These are phyloP conservation scores for Papiliotrema laurentii DNA, from an alignment of 1,284 basidiomycete genomes.

Conservation along the genomic window DNA sequence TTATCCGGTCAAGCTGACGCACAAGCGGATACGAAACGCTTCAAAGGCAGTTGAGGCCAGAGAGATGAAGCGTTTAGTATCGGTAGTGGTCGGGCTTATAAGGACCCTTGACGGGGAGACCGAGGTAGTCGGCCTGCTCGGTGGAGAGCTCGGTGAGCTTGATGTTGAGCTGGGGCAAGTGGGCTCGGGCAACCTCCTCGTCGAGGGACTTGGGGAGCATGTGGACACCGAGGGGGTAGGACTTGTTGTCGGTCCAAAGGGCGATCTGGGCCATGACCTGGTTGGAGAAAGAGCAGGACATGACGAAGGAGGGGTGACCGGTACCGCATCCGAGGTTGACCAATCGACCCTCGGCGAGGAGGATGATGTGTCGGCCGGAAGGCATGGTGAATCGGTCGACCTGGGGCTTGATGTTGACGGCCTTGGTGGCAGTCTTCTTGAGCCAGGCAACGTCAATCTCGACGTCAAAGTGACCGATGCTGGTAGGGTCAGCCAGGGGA, in stretches of 20 bases:
- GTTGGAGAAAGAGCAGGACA: conserved; percentile 99
- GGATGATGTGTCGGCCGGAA: conserved; percentile 87
- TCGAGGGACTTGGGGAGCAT: conserved; percentile 97
- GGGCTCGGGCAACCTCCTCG: conserved; percentile 96
- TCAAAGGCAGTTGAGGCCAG: conserved; percentile 23
- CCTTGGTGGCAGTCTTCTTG: conserved; percentile 83
- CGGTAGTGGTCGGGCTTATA: conserved; percentile 84
- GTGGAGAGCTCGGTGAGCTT: conserved; percentile 80
- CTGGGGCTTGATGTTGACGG: conserved; percentile 96
- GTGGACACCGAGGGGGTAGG: conserved; percentile 89
- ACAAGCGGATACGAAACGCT: neutral
- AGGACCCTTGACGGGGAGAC: conserved; percentile 81
- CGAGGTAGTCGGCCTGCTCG: conserved; percentile 86
- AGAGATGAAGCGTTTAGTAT: conserved; percentile 25
- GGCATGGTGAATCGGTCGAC: conserved; percentile 96
- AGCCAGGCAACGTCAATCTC: conserved; percentile 99
- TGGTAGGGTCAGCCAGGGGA: conserved; percentile 35
- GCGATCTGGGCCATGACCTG: conserved; percentile 98
- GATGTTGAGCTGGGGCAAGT: conserved; percentile 85
- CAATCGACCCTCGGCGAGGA: conserved; percentile 96
- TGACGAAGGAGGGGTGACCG: conserved; percentile 87
- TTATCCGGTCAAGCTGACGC: conserved; percentile 5
- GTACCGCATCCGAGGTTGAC: conserved; percentile 94
- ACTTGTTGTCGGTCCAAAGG: conserved; percentile 79
- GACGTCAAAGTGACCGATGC: conserved; percentile 97